Base-by-base conservation (phyloP, 331 rosid species). In the Telfairia occidentalis region DNA sequence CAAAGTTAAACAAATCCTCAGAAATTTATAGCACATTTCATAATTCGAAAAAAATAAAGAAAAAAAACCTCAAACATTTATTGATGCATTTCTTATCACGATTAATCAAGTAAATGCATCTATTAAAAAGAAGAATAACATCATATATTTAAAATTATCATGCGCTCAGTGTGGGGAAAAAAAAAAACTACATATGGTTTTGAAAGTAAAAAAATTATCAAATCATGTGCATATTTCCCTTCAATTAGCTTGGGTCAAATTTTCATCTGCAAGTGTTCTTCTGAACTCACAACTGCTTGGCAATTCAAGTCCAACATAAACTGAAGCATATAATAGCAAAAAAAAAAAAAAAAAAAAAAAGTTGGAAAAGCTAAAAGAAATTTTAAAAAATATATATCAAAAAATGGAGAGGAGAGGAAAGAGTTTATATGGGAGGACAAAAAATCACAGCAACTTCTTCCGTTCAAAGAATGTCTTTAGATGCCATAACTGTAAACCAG, bases 401-500 rank as follows among this genome's bases (percentile, higher is more conserved):
- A 37, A 7, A 2, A 8, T 28, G 19, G 64, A 74, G 48, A 37
- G 60, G 70, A 55, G 23, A 10, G 1, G 65, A 60, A 35, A 48
- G 75, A 72, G 66, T 7, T 37, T 8, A 74, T 21, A 64, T 55
- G 38, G 40, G 28, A 64, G 71, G 49, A 76, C 24, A 54, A 74
- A 48, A 60, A 66, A 53, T 84, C 82, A 91, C 52, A 94, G 91
- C 83, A 94, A 86, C 82, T 94, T 94, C 90, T 91, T 94, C 88
- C 96, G 87, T 87, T 87, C 91, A 74, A 94, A 94, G 87, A 89
- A 94, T 60, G 94, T 46, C 92, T 90, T 94, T 84, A 94, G 87
- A 85, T 94, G 93, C 98, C 96, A 94, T 65, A 91, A 74, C 71
- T 94, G 98, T 81, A 94, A 43, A 77, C 92, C 86, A 21, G 98